Evolutionary conservation across 768 basidiomycete genomes (phyloP), one percentile per base, ranked within the genome.

Genomic region (Lentinula lateritia): DNA sequence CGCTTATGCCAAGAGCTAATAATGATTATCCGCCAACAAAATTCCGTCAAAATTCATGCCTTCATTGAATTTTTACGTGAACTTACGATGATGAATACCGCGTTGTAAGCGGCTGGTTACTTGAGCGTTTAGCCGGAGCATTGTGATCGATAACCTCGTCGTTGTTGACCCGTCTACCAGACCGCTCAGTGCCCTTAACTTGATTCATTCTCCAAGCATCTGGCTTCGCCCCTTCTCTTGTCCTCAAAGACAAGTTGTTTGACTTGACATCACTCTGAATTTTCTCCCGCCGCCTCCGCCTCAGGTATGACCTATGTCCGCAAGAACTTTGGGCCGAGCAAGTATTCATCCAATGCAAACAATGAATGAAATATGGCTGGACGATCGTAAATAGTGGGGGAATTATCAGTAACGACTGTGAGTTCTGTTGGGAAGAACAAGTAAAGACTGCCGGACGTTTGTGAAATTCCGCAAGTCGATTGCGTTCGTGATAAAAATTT

Each of bases 401-500:
- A 28, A 28, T 28, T 28, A 45, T 57, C 16, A 28, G 41, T 56
- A 41, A 38, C 41, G 32, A 39, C 32, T 43, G 32, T 56, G 54
- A 56, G 38, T 36, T 34, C 12, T 6, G 23, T 2, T 56, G 39
- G 18, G 34, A 18, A 20, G 16, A 20, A 41, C 35, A 15, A 39
- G 53, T 41, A 54, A 54, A 54, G 53, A 54, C 53, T 54, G 53
- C 35, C 39, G 53, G 53, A 54, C 53, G 35, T 48, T 23, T 48
- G 18, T 54, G 1, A 41, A 41, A 10, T 36, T 54, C 35, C 53
- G 38, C 53, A 54, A 54, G 18, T 54, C 56, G 46, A 58, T 48
- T 58, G 45, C 45, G 45, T 36, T 54, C 53, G 53, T 54, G 41
- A 18, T 35, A n/a, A 23, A 48, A 48, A 43, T 12, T 41, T 45